These are phyloP conservation scores for Termitomyces sp. DNA, from an alignment of 768 basidiomycete species.

Conservation along the genomic window DNA sequence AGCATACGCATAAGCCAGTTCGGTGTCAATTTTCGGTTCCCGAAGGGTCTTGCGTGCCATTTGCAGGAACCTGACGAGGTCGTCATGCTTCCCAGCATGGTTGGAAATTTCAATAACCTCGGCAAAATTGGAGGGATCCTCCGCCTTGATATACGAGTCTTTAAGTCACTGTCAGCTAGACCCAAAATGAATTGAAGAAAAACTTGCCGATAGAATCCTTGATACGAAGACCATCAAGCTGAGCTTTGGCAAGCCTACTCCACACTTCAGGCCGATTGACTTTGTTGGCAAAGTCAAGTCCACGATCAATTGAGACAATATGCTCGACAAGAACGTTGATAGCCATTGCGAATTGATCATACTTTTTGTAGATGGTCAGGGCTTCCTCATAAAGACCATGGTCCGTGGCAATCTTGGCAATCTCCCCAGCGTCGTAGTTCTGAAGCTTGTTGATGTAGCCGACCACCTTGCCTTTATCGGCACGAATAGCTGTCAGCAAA, in stretches of 20 bases:
- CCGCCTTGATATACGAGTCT: constrained; percentile 98
- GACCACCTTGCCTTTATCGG: constrained; percentile 98
- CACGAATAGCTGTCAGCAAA: constrained; percentile 91
- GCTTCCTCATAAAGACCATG: constrained; percentile 96
- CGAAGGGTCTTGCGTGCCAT: constrained; percentile 98
- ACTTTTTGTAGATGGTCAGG: constrained; percentile 95
- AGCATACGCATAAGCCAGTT: constrained; percentile 96
- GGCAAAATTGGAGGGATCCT: constrained; percentile 88
- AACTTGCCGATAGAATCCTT: constrained; percentile 91
- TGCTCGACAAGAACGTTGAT: constrained; percentile 98
- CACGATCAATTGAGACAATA: constrained; percentile 96
- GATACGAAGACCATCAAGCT: constrained; percentile 95
- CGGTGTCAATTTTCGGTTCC: constrained; percentile 97
- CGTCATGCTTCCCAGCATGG: constrained; percentile 87
- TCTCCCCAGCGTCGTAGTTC: constrained; percentile 92
- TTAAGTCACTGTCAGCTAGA: constrained; percentile 3
- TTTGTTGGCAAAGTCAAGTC: constrained; percentile 93
- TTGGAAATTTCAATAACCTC: constrained; percentile 97
- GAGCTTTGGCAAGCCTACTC: constrained; percentile 97
- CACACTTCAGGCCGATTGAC: constrained; percentile 96
- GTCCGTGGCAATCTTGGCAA: constrained; percentile 95
- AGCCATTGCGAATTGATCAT: constrained; percentile 91
- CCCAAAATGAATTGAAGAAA: not conserved
- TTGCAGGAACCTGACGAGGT: constrained; percentile 94
- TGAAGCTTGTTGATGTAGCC: constrained; percentile 96